Percentiles rank a stretch among this genome's conserved stretches.
These are phyloP conservation scores for Clonostachys rhizophaga DNA, from an alignment of 2,329 filamentous ascomycete genomes.

Conservation along the genomic window DNA sequence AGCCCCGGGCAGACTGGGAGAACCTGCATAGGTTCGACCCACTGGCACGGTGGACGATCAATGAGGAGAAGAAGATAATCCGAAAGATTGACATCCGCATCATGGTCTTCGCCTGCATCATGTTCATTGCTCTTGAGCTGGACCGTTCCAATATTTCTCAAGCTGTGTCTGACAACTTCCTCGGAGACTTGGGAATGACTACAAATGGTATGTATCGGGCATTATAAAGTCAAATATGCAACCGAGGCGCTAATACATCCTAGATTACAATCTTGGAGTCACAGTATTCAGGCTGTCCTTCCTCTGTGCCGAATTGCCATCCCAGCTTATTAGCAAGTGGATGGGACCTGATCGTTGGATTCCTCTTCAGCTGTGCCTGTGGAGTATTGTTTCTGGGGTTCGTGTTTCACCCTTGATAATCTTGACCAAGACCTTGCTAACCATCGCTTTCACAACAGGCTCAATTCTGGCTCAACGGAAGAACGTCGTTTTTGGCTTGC, in stretches of 20 bases:
- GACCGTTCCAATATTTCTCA: slow-evolving; percentile 41
- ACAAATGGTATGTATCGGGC: slow-evolving; percentile 23
- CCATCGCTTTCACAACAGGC: not conserved
- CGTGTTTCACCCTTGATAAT: too few relatives aligned
- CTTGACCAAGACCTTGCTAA: too few relatives aligned
- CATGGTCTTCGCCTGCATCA: slow-evolving; percentile 20
- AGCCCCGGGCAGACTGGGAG: slow-evolving; percentile 20
- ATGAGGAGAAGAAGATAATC: slow-evolving; percentile 21
- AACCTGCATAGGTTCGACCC: slow-evolving; percentile 30
- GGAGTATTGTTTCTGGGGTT: slow-evolving; percentile 43
- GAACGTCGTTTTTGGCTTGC: slow-evolving; percentile 22
- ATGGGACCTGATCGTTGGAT: slow-evolving; percentile 57
- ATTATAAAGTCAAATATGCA: too few relatives aligned
- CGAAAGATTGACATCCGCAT: slow-evolving; percentile 14
- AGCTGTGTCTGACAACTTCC: slow-evolving; percentile 42
- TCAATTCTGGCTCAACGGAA: slow-evolving; percentile 20
- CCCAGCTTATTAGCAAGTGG: slow-evolving; percentile 55
- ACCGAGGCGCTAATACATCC: too few relatives aligned
- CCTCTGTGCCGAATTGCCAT: slow-evolving; percentile 41
- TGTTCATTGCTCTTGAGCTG: slow-evolving; percentile 36
- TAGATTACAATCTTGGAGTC: slow-evolving; percentile 23
- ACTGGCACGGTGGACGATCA: slow-evolving; percentile 25
- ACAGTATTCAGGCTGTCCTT: slow-evolving; percentile 23
- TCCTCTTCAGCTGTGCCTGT: slow-evolving; percentile 50
- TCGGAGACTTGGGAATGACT: slow-evolving; percentile 32